These are phyloP conservation scores for Glebionis coronaria DNA, from an alignment of 129 eudicot genomes.

Conservation along the genomic window DNA sequence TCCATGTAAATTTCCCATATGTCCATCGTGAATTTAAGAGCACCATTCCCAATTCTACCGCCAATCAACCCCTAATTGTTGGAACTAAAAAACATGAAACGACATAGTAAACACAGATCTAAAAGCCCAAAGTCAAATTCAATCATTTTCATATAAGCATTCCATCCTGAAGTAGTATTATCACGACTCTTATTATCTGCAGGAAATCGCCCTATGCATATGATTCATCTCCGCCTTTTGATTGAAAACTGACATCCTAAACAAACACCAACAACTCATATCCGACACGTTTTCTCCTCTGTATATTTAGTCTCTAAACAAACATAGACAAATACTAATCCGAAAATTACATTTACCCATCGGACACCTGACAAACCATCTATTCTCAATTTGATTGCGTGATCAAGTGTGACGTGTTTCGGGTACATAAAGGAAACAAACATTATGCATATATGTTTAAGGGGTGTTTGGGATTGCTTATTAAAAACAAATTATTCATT, in stretches of 20 bases:
- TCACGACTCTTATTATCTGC: slow-evolving; percentile 93
- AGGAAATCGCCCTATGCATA: slow-evolving; percentile 90
- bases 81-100: slow-evolving; percentile 77
- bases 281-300: slow-evolving; percentile 70
- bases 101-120: slow-evolving; percentile 87
- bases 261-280: slow-evolving; percentile 97
- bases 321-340: slow-evolving; percentile 95
- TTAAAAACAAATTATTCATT: too few species aligned
- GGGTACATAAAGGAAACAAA: too few species aligned
- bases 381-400: too few species aligned
- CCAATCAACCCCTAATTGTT: slow-evolving; percentile 64
- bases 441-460: too few species aligned
- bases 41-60: slow-evolving; percentile 54
- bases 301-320: slow-evolving; percentile 98
- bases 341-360: slow-evolving; percentile 95
- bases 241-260: slow-evolving; percentile 92
- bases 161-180: slow-evolving; percentile 98
- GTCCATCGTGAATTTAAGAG: slow-evolving; percentile 82
- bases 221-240: slow-evolving; percentile 81
- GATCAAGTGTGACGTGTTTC: too few species aligned
- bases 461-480: too few species aligned
- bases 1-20: slow-evolving; percentile 94
- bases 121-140: slow-evolving; percentile 84
- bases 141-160: slow-evolving; percentile 90
- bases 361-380: too few species aligned